Evolutionary conservation across 2,329 filamentous ascomycete genomes (phyloP).

Genomic region (Fusarium sp.): DNA sequence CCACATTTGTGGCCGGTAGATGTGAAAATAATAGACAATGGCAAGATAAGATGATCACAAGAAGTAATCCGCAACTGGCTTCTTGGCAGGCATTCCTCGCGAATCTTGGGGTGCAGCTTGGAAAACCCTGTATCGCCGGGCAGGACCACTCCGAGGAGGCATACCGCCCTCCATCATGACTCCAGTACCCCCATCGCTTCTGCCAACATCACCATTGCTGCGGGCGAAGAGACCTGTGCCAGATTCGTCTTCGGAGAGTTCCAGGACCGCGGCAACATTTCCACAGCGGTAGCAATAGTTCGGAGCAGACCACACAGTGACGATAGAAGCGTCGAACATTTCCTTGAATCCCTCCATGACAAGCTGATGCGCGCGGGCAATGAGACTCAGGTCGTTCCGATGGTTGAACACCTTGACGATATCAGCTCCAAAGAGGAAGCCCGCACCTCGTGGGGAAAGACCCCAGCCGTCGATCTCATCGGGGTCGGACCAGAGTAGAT

Average conservation of each 20-base stretch:
- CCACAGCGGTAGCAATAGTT: conserved; percentile 98
- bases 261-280: conserved; percentile 93
- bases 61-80: conserved; percentile 97
- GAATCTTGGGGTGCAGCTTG: conserved; percentile 96
- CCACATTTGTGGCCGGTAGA: conserved; percentile 10
- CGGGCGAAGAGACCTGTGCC: conserved; percentile 74
- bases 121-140: conserved; percentile 91
- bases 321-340: conserved; percentile 96
- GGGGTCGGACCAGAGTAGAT: conserved; percentile 96
- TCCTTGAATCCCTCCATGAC: conserved; percentile 99
- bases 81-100: conserved; percentile 98
- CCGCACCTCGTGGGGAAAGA: conserved; percentile 89
- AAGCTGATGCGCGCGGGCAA: conserved; percentile 93
- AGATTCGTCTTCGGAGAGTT: conserved; percentile 87
- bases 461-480: conserved; percentile 99
- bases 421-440: conserved; percentile 93
- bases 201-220: conserved; percentile 73
- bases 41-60: conserved; percentile 56
- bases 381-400: conserved; percentile 88
- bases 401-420: conserved; percentile 98
- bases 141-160: conserved; percentile 70
- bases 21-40: not conserved
- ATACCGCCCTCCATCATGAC: conserved; percentile 59
- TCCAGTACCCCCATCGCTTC: conserved; percentile 61
- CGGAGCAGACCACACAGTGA: conserved; percentile 97